phyloP scores from a whole-genome alignment of 192 early-diverging fungal species.

The Backusella tuberculispora region DNA sequence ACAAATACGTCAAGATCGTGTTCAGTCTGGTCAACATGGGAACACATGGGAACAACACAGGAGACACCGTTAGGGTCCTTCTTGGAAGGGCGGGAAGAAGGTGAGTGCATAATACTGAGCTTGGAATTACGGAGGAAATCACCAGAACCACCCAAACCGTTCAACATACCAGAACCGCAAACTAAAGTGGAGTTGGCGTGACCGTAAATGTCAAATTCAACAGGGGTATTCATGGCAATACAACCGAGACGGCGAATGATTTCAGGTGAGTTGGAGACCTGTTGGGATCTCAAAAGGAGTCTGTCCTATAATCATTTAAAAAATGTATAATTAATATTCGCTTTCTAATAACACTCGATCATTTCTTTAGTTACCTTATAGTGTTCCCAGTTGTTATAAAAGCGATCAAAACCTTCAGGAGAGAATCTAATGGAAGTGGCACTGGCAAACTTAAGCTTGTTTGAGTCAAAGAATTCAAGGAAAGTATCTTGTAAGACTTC shows the following conservation, averaged over 20 bases:
- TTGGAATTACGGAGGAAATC: constrained; percentile 50
- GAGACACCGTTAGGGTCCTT: constrained; percentile 44
- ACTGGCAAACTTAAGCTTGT: constrained; percentile 33
- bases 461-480: constrained; percentile 45
- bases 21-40: constrained; percentile 49
- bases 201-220: constrained; percentile 52
- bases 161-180: constrained; percentile 47
- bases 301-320: constrained; percentile 19
- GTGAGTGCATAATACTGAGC: constrained; percentile 48
- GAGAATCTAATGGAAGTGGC: constrained; percentile 49
- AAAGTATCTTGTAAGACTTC: constrained; percentile 53
- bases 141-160: constrained; percentile 46
- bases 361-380: constrained; percentile 33
- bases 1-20: constrained; percentile 50
- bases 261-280: constrained; percentile 51
- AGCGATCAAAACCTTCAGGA: constrained; percentile 43
- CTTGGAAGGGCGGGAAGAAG: constrained; percentile 45
- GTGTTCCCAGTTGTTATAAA: constrained; percentile 46
- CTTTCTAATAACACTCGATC: neutral
- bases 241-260: constrained; percentile 46
- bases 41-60: constrained; percentile 46
- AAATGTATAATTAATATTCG: neutral
- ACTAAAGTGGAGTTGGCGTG: constrained; percentile 49
- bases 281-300: constrained; percentile 44
- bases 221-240: constrained; percentile 52